A percentile compares a stretch with the other conserved stretches of the same genome.
phyloP scores from a whole-genome alignment of 371 early-diverging fungal species.

The Rhizopus sp. region DNA sequence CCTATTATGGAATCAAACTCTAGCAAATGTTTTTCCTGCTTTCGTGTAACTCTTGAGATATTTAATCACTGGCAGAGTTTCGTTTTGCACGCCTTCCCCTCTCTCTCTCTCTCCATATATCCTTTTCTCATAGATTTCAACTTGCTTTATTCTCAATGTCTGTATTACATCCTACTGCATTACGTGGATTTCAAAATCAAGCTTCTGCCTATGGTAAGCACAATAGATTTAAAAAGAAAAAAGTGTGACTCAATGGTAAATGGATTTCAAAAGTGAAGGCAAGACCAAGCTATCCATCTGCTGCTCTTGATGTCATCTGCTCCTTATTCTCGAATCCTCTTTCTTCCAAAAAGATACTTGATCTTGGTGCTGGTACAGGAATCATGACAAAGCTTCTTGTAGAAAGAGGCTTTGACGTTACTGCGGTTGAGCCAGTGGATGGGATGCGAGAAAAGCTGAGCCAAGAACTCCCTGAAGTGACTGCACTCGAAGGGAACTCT shows the following conservation, averaged over 20 bases:
- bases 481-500: constrained; percentile 42
- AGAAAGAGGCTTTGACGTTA: constrained; percentile 24
- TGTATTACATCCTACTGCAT: constrained; percentile 29
- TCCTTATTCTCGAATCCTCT: constrained; percentile 3
- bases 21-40: too few relatives aligned
- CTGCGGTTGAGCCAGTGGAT: constrained; percentile 53
- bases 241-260: neutral
- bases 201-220: constrained; percentile 38
- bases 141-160: neutral
- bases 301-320: constrained; percentile 23
- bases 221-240: neutral
- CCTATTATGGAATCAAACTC: too few relatives aligned
- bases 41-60: too few relatives aligned
- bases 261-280: constrained; percentile 25
- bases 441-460: constrained; percentile 44
- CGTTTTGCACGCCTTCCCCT: neutral
- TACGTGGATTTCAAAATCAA: constrained; percentile 30
- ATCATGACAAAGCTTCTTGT: constrained; percentile 42
- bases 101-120: neutral
- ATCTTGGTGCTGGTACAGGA: constrained; percentile 53
- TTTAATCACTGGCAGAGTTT: too few relatives aligned
- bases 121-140: too few relatives aligned
- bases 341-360: constrained; percentile 25
- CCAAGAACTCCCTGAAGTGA: constrained; percentile 24
- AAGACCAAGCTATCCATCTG: constrained; percentile 41